phyloP scores from a whole-genome alignment of 495 filamentous ascomycete genomes.

The Xylaria longipes region DNA sequence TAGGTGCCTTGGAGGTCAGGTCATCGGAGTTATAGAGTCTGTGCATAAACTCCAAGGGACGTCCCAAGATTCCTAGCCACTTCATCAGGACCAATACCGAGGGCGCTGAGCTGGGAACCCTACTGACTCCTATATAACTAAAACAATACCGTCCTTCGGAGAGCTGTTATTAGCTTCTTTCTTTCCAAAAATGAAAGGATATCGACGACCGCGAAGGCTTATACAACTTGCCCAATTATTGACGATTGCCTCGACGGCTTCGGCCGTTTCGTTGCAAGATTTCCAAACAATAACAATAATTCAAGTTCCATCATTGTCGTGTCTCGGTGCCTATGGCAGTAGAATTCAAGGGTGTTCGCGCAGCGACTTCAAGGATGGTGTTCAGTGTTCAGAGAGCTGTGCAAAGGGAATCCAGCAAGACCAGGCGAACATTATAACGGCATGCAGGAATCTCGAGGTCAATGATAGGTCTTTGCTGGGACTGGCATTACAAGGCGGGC shows the following conservation, averaged over 20 bases:
- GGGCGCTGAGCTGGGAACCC: not conserved
- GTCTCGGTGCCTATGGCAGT: constrained; percentile 48
- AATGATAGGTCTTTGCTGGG: constrained; percentile 42
- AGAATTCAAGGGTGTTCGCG: constrained; percentile 42
- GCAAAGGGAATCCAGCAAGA: constrained; percentile 38
- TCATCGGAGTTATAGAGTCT: not conserved
- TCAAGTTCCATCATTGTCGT: constrained; percentile 40
- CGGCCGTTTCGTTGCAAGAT: constrained; percentile 46
- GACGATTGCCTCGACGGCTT: constrained; percentile 42
- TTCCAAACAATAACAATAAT: constrained; percentile 48
- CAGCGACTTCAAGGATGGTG: constrained; percentile 43
- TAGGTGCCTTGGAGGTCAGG: not conserved
- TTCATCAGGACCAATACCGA: not conserved
- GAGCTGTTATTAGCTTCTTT: not conserved
- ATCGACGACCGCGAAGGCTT: constrained; percentile 32
- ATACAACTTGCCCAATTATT: constrained; percentile 34
- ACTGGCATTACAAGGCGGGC: constrained; percentile 41
- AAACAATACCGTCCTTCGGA: not conserved
- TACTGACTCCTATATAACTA: not conserved
- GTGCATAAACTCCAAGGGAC: not conserved
- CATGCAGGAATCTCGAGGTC: constrained; percentile 40
- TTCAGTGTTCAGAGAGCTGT: constrained; percentile 46
- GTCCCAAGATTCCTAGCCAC: not conserved
- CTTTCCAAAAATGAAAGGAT: constrained; percentile 30
- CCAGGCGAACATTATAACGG: constrained; percentile 35